Evolutionary conservation across 768 basidiomycete species (phyloP).

Genomic region (Mycena pura): DNA sequence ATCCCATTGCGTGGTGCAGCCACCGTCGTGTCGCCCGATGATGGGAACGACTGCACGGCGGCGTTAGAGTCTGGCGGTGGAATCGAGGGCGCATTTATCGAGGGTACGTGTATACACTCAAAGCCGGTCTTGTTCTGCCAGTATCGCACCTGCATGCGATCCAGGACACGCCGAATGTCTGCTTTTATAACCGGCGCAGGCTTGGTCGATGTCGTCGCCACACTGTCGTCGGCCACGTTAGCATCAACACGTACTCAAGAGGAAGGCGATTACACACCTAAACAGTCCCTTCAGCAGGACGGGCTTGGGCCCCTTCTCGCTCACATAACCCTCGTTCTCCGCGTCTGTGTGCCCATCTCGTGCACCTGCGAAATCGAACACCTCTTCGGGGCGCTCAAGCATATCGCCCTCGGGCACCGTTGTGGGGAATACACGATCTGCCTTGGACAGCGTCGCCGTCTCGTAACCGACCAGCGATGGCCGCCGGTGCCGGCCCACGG

Average conservation of each 20-base stretch:
- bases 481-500: conserved; percentile 71
- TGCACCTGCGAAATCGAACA: no score
- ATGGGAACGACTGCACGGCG: conserved; percentile 38
- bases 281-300: conserved; percentile 96
- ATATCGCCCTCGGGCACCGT: conserved; percentile 53
- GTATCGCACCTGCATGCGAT: conserved; percentile 95
- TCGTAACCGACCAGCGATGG: conserved; percentile 76
- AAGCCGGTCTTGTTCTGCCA: conserved; percentile 90
- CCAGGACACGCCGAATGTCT: conserved; percentile 87
- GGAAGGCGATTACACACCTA: conserved; percentile 59
- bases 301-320: conserved; percentile 86
- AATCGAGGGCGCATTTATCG: conserved; percentile 88
- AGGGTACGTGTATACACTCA: conserved; percentile 95
- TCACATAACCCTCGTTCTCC: conserved; percentile 55
- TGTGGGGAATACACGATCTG: conserved; percentile 57
- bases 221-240: conserved; percentile 50
- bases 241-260: not conserved
- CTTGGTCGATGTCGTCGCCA: conserved; percentile 95
- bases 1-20: conserved; percentile 48
- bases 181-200: conserved; percentile 77
- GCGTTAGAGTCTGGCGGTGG: conserved; percentile 43
- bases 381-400: conserved; percentile 25
- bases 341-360: conserved; percentile 50
- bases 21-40: conserved; percentile 56
- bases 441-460: conserved; percentile 40